Evolutionary conservation across 805 yeast genomes (phyloP).

Genomic region (Wickerhamomyces subpelliculosus): DNA sequence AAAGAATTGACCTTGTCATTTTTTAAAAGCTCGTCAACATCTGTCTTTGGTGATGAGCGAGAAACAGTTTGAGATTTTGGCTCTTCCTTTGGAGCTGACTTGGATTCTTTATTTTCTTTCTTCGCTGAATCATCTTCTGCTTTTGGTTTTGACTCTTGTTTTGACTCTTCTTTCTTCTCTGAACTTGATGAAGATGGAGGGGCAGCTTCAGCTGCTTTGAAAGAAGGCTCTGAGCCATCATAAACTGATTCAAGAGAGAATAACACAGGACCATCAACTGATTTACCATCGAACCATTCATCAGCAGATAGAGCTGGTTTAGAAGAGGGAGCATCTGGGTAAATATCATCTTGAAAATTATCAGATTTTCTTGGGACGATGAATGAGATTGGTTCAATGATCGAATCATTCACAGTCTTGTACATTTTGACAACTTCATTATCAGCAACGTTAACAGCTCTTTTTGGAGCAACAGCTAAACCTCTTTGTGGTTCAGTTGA

Average conservation of each 20-base stretch:
- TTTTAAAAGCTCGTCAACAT: conserved; percentile 42
- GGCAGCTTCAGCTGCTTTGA: conserved; percentile 33
- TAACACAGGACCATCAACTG: conserved; percentile 76
- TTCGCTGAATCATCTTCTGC: conserved; percentile 7
- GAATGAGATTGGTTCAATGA: conserved; percentile 87
- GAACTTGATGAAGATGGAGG: conserved; percentile 23
- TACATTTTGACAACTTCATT: conserved; percentile 79
- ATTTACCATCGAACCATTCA: conserved; percentile 77
- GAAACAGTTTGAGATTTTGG: conserved; percentile 4
- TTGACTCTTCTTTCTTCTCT: conserved; percentile 16
- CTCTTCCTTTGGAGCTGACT: conserved; percentile 4
- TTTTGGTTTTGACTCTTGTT: conserved; percentile 18
- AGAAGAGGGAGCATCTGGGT: conserved; percentile 82
- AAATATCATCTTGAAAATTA: conserved; percentile 86
- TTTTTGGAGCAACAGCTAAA: conserved; percentile 82
- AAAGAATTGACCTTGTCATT: conserved; percentile 40
- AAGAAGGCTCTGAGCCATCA: conserved; percentile 61
- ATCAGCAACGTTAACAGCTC: conserved; percentile 68
- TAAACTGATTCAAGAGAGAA: conserved; percentile 69
- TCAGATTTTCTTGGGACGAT: conserved; percentile 93
- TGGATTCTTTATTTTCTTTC: not conserved
- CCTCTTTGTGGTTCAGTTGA: conserved; percentile 96
- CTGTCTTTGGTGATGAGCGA: conserved; percentile 28
- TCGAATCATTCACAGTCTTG: conserved; percentile 81
- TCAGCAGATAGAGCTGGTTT: conserved; percentile 72